phyloP scores from a whole-genome alignment of 108 stramenopile genomes.

The Stephanodiscus minutulus region DNA sequence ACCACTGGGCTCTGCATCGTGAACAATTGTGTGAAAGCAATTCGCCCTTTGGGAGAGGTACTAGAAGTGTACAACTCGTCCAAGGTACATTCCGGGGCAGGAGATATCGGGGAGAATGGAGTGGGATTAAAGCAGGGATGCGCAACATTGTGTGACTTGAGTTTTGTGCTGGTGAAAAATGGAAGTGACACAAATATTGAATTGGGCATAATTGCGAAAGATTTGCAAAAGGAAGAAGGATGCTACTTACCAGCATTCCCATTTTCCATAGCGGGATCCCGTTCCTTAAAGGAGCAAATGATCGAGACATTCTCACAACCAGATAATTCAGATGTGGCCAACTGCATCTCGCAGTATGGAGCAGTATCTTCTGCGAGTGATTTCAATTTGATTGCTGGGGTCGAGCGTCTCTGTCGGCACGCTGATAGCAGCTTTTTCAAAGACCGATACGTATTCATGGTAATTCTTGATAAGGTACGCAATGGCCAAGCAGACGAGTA shows the following conservation, averaged over 20 bases:
- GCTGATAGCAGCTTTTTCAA: constrained; percentile 22
- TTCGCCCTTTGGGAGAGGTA: constrained; percentile 48
- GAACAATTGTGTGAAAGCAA: constrained; percentile 39
- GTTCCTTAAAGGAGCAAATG: constrained; percentile 30
- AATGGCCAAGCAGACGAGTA: constrained; percentile 21
- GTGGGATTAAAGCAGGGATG: constrained; percentile 49
- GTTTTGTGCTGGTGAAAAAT: constrained; percentile 38
- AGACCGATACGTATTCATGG: constrained; percentile 32
- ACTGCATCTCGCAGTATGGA: constrained; percentile 34
- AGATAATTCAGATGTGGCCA: constrained; percentile 13
- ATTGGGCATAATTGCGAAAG: constrained; percentile 49
- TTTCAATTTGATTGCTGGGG: constrained; percentile 31
- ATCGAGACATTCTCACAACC: constrained; percentile 15
- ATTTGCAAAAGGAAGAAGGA: constrained; percentile 46
- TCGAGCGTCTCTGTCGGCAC: constrained; percentile 49
- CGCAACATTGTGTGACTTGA: constrained; percentile 32
- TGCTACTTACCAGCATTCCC: constrained; percentile 46
- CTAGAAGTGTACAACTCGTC: constrained; percentile 54
- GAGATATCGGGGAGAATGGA: constrained; percentile 44
- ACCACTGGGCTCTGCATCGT: constrained; percentile 48
- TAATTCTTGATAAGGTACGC: constrained; percentile 34
- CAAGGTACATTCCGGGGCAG: constrained; percentile 41
- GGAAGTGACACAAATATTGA: background rate
- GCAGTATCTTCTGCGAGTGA: background rate
- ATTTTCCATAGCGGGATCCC: constrained; percentile 9